Conservation (phyloP, 2,329 filamentous ascomycete species). For the Xylariaceae sp. region DNA sequence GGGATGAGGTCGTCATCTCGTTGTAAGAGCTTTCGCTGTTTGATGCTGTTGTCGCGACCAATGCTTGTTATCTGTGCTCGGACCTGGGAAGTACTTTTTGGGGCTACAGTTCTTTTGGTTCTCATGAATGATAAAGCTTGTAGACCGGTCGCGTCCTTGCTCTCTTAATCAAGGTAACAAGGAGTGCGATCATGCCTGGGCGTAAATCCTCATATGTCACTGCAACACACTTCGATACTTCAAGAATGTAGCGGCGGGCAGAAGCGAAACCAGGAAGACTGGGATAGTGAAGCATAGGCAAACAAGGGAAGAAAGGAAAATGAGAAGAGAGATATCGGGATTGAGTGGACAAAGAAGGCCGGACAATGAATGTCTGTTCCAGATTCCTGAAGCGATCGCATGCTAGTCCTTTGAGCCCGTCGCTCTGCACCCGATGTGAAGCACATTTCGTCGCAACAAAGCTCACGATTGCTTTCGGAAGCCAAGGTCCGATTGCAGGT, state of each 20-base stretch:
- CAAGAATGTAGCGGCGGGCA: neutral
- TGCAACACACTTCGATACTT: neutral
- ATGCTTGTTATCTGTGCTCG: neutral
- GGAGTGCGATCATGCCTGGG: slow-evolving; percentile 16
- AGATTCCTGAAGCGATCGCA: slow-evolving; percentile 15
- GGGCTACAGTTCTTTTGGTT: slow-evolving; percentile 2
- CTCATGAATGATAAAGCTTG: neutral
- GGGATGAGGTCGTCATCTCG: slow-evolving; percentile 8
- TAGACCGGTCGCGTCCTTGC: neutral
- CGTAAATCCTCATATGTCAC: slow-evolving; percentile 3
- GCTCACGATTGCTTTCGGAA: neutral
- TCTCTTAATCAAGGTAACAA: slow-evolving; percentile 18
- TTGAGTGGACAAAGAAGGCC: slow-evolving; percentile 14
- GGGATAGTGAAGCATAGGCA: slow-evolving; percentile 3
- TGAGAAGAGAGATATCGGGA: slow-evolving; percentile 10
- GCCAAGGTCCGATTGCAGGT: neutral
- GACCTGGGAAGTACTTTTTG: neutral
- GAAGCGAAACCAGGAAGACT: neutral
- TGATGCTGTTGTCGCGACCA: neutral
- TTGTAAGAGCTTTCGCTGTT: neutral
- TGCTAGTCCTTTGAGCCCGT: slow-evolving; percentile 18
- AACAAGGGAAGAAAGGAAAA: slow-evolving; percentile 6
- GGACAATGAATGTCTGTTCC: slow-evolving; percentile 9
- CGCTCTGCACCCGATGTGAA: slow-evolving; percentile 3
- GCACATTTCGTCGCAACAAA: neutral